These are phyloP conservation scores for Amauroascus niger DNA, from an alignment of 2,329 filamentous ascomycete genomes.

Conservation along the genomic window DNA sequence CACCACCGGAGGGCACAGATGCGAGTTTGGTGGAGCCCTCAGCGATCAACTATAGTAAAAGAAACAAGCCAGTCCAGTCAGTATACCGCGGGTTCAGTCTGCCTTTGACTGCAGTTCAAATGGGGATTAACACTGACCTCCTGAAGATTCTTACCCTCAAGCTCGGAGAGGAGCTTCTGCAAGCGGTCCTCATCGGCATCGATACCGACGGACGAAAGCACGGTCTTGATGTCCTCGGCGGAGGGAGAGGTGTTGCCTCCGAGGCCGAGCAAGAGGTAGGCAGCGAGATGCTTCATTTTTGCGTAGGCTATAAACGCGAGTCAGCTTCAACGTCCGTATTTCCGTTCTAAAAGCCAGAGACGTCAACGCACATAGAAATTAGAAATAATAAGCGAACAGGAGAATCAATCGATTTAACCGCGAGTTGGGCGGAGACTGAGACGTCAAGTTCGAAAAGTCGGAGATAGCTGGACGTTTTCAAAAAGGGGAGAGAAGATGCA, in stretches of 20 bases:
- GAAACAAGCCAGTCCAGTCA: slow-evolving; percentile 13
- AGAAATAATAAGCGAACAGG: slow-evolving; percentile 38
- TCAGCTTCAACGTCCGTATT: no score
- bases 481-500: background rate
- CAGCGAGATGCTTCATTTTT: slow-evolving; percentile 99
- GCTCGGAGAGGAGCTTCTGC: slow-evolving; percentile 73
- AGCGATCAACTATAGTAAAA: slow-evolving; percentile 62
- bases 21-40: slow-evolving; percentile 89
- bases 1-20: slow-evolving; percentile 89
- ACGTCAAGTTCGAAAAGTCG: slow-evolving; percentile 64
- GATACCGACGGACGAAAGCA: slow-evolving; percentile 89
- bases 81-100: no score
- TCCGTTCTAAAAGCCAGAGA: no score
- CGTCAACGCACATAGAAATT: slow-evolving; percentile 10
- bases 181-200: slow-evolving; percentile 87
- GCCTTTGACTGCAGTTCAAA: no score
- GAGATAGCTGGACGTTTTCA: slow-evolving; percentile 4
- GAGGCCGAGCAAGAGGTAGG: slow-evolving; percentile 93
- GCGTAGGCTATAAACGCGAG: no score
- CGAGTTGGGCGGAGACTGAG: slow-evolving; percentile 96
- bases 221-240: slow-evolving; percentile 72
- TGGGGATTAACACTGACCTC: no score
- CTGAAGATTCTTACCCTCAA: slow-evolving; percentile 60
- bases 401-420: slow-evolving; percentile 99
- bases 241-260: slow-evolving; percentile 86